Evolutionary conservation across 1,284 basidiomycete species (phyloP).

Genomic region (Rhodofomes roseus): DNA sequence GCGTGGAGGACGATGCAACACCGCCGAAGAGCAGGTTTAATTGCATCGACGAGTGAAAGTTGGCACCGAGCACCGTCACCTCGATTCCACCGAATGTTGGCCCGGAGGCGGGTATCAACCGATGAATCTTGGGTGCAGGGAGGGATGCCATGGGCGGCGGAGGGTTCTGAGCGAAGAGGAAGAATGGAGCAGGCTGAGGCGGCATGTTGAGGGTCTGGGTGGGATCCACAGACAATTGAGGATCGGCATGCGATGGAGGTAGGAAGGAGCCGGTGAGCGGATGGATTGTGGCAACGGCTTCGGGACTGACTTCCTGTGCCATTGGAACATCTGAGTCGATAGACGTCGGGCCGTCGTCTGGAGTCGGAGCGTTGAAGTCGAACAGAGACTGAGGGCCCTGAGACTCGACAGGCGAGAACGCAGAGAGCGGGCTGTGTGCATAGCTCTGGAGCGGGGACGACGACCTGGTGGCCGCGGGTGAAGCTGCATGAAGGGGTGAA

Average conservation of each 20-base stretch:
- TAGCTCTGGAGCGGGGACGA: constrained; percentile 28
- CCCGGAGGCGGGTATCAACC: constrained; percentile 88
- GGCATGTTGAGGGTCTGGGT: constrained; percentile 20
- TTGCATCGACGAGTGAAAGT: constrained; percentile 73
- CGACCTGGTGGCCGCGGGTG: constrained; percentile 28
- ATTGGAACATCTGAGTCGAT: constrained; percentile 25
- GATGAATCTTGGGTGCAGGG: constrained; percentile 68
- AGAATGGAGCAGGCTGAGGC: constrained; percentile 41
- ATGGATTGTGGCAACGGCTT: constrained; percentile 14
- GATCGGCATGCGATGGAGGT: constrained; percentile 16
- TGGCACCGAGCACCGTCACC: constrained; percentile 89
- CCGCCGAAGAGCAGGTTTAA: constrained; percentile 88
- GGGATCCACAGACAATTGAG: constrained; percentile 20
- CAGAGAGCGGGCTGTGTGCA: constrained; percentile 21
- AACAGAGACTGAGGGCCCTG: constrained; percentile 14
- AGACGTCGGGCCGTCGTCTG: constrained; percentile 10
- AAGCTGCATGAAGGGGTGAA: constrained; percentile 27
- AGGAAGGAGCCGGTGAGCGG: constrained; percentile 13
- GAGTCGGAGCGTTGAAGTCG: constrained; percentile 18
- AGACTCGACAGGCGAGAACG: constrained; percentile 17
- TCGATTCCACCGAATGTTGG: constrained; percentile 93
- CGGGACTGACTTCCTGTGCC: constrained; percentile 16
- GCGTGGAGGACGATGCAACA: constrained; percentile 76
- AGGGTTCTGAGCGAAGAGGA: constrained; percentile 56
- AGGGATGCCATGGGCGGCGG: constrained; percentile 40